phyloP scores from a whole-genome alignment of 805 yeast species.

The Pichia kluyveri region DNA sequence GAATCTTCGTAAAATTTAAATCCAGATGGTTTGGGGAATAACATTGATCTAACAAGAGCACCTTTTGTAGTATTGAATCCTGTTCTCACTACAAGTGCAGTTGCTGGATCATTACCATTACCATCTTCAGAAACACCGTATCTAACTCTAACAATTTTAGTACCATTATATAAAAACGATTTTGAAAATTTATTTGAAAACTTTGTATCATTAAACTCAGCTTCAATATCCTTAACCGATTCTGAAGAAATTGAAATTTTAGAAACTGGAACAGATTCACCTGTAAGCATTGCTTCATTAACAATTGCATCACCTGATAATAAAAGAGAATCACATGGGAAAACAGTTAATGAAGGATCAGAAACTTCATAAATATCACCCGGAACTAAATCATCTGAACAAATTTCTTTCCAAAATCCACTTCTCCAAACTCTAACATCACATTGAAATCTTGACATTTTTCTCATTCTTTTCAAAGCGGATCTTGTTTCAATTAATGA shows the following conservation, averaged over 20 bases:
- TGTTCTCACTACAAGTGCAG: slow-evolving; percentile 80
- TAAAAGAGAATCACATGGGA: slow-evolving; percentile 87
- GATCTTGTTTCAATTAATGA: slow-evolving; percentile 80
- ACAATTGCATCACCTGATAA: slow-evolving; percentile 90
- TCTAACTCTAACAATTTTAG: slow-evolving; percentile 77
- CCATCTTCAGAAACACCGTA: slow-evolving; percentile 46
- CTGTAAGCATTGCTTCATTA: slow-evolving; percentile 97
- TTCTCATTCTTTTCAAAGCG: slow-evolving; percentile 62
- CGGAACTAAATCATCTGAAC: slow-evolving; percentile 77
- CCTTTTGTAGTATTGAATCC: slow-evolving; percentile 97
- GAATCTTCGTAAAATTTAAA: slow-evolving; percentile 93
- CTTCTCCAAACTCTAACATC: slow-evolving; percentile 85
- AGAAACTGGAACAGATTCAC: slow-evolving; percentile 95
- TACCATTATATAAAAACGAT: slow-evolving; percentile 80
- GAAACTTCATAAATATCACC: slow-evolving; percentile 93
- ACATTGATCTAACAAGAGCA: slow-evolving; percentile 85
- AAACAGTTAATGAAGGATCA: slow-evolving; percentile 61
- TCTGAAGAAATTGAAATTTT: slow-evolving; percentile 61
- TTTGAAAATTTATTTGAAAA: slow-evolving; percentile 60
- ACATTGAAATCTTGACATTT: slow-evolving; percentile 66
- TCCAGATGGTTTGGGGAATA: slow-evolving; percentile 90
- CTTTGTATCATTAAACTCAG: slow-evolving; percentile 46
- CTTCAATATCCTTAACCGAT: slow-evolving; percentile 44
- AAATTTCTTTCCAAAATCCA: slow-evolving; percentile 82
- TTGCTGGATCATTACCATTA: slow-evolving; percentile 62